Conservation (phyloP, 768 basidiomycete species). For the Phaffia tasmanica region DNA sequence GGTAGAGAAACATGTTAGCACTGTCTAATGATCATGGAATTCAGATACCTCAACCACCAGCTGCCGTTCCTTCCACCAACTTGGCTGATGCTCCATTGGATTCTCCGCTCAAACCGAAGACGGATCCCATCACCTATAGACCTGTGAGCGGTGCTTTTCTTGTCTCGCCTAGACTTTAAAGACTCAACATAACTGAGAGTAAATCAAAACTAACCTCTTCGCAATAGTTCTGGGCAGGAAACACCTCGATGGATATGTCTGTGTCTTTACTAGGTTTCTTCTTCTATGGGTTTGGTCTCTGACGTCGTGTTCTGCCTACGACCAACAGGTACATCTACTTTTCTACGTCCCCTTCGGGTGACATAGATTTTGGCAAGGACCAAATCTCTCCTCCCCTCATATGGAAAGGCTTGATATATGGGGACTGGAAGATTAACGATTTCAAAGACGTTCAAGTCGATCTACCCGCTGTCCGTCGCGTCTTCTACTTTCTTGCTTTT, state of each 20-base stretch:
- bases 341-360: constrained; percentile 53
- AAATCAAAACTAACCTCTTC: too few relatives aligned
- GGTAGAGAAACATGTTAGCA: neutral
- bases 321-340: constrained; percentile 56
- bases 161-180: neutral
- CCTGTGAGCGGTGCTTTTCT: neutral
- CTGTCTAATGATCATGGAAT: neutral
- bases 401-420: constrained; percentile 68
- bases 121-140: neutral
- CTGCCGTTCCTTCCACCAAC: neutral
- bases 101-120: neutral
- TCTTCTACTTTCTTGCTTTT: neutral
- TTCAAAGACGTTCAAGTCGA: constrained; percentile 50
- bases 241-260: constrained; percentile 2
- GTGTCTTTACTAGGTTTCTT: neutral
- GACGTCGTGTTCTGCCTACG: neutral
- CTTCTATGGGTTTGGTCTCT: neutral
- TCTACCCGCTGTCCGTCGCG: constrained; percentile 52
- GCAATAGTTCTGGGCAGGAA: neutral
- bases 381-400: constrained; percentile 53
- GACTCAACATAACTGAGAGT: neutral
- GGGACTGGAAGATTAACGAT: constrained; percentile 58
- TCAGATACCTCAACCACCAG: neutral
- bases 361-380: constrained; percentile 47
- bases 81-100: neutral